Evolutionary conservation across 306 rosid species (phyloP), one percentile per base, ranked within the genome.

Genomic region (Amphicarpaea edgeworthii): DNA sequence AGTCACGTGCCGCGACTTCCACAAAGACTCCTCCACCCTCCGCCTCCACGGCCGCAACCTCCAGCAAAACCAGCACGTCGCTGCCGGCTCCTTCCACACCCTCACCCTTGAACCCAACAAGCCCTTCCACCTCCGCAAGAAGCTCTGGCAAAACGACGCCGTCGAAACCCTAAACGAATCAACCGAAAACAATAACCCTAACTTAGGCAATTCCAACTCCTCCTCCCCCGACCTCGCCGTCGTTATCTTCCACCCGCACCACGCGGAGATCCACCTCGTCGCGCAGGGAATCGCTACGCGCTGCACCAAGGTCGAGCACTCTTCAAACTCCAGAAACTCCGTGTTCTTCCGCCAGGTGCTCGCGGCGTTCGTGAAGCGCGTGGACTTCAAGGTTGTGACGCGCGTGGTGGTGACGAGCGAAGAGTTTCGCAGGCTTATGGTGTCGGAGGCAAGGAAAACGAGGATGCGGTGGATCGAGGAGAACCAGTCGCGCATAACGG

Each of bases 1-100:
- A 50, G 85, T 84, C 74, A 80, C 74, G 5, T 23, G 53, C 62
- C 79, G 15, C 14, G 79, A 75, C 41, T 83, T 70, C 65, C 68
- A 75, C 68, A 83, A 79, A 12, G 82, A 79, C 72, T 70, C 82
- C 15, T 75, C 82, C 23, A 80, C 87, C 28, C 53, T 84, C 14
- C 80, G 87, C 47, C 51, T 84, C 11, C 80, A 66, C 0, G 87
- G 85, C 20, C 65, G 76, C 49, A 84, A 50, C 74, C 65, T 80
- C 8, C 77, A 72, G 1, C 3, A 68, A 0, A 80, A 66, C 47
- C 73, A 32, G 5, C 71, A 38, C 17, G 77, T 80, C 2, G 59
- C 80, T 0, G 80, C 70, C 0, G 80, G 85, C 0, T 76, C 87
- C 24, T 71, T 76, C 79, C 82, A 84, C 79, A 71, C 73, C 0